A percentile compares a stretch with the other conserved stretches of the same genome.
Conservation (phyloP, 2,329 filamentous ascomycete species). For the Aspergillus aculeatus region DNA sequence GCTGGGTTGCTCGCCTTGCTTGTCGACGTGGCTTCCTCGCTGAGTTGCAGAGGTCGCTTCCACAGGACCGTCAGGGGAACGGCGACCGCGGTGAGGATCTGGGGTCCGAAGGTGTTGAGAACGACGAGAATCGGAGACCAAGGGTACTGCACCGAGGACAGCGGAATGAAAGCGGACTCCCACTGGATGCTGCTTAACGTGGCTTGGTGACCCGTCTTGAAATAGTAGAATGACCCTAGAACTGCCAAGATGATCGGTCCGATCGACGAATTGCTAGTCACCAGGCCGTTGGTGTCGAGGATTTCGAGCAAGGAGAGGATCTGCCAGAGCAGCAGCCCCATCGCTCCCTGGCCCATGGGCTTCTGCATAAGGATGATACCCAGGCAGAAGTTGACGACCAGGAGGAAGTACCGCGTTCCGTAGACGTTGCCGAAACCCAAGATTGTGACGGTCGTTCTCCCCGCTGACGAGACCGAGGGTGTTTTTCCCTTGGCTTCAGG, state of each 20-base stretch:
- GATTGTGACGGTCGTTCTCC: slow-evolving; percentile 63
- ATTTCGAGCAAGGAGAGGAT: slow-evolving; percentile 73
- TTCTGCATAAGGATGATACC: slow-evolving; percentile 81
- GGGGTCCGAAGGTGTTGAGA: slow-evolving; percentile 85
- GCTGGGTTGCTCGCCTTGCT: slow-evolving; percentile 27
- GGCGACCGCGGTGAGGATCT: slow-evolving; percentile 76
- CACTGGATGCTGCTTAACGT: slow-evolving; percentile 86
- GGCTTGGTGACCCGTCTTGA: slow-evolving; percentile 97
- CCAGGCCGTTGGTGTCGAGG: slow-evolving; percentile 60
- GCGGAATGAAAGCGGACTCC: slow-evolving; percentile 90
- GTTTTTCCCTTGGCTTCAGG: slow-evolving; percentile 46
- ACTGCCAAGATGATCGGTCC: slow-evolving; percentile 81
- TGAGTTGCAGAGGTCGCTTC: slow-evolving; percentile 79
- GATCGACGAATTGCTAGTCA: slow-evolving; percentile 64
- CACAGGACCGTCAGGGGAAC: slow-evolving; percentile 82
- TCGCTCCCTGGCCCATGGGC: slow-evolving; percentile 85
- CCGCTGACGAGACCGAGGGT: slow-evolving; percentile 23
- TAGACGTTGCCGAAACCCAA: slow-evolving; percentile 92
- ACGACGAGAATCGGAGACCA: slow-evolving; percentile 80
- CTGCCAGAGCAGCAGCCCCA: slow-evolving; percentile 83
- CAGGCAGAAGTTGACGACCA: slow-evolving; percentile 75
- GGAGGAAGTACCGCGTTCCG: slow-evolving; percentile 82
- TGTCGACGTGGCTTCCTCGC: slow-evolving; percentile 41
- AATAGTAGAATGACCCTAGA: slow-evolving; percentile 92
- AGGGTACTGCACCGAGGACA: slow-evolving; percentile 79